phyloP scores from a whole-genome alignment of 2,329 filamentous ascomycete species.

The Lachnellula arida region DNA sequence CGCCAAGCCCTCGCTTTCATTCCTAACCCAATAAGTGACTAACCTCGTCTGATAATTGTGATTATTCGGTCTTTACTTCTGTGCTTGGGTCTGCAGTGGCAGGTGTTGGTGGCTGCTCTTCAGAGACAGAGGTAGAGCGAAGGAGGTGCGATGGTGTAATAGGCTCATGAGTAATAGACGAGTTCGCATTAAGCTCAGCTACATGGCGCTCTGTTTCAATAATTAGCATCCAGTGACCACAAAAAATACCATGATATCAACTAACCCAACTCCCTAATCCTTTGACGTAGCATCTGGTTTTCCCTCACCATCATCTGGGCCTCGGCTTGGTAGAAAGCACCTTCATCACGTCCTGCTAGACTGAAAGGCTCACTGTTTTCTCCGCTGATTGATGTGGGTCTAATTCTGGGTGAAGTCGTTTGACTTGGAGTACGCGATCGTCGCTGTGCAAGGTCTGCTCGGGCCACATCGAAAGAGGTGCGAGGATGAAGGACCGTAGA shows the following conservation, averaged over 20 bases:
- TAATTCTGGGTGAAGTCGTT: conserved; percentile 34
- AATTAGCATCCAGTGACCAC: conserved; percentile 3
- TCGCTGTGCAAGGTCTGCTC: conserved; percentile 47
- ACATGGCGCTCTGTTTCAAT: conserved; percentile 27
- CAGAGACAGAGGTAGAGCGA: conserved; percentile 29
- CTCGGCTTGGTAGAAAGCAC: conserved; percentile 76
- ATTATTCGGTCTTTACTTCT: neutral
- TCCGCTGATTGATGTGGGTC: conserved; percentile 48
- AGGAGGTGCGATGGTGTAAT: conserved; percentile 28
- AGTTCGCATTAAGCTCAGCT: conserved; percentile 25
- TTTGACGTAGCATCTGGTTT: conserved; percentile 75
- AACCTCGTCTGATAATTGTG: neutral
- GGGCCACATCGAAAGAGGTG: conserved; percentile 55
- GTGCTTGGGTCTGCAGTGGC: neutral
- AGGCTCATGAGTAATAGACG: conserved; percentile 30
- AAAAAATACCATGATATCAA: neutral
- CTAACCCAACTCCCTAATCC: conserved; percentile 68
- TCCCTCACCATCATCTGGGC: conserved; percentile 72
- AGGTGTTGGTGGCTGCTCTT: conserved; percentile 9
- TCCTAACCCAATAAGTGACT: neutral
- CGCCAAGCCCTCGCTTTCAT: neutral
- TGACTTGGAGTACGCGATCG: conserved; percentile 57
- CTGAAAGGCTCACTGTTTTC: conserved; percentile 55
- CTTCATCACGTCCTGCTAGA: conserved; percentile 66
- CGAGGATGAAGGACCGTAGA: conserved; percentile 38